Base-by-base conservation (phyloP, 1,284 basidiomycete genomes). In the Mrakiaceae sp. region DNA sequence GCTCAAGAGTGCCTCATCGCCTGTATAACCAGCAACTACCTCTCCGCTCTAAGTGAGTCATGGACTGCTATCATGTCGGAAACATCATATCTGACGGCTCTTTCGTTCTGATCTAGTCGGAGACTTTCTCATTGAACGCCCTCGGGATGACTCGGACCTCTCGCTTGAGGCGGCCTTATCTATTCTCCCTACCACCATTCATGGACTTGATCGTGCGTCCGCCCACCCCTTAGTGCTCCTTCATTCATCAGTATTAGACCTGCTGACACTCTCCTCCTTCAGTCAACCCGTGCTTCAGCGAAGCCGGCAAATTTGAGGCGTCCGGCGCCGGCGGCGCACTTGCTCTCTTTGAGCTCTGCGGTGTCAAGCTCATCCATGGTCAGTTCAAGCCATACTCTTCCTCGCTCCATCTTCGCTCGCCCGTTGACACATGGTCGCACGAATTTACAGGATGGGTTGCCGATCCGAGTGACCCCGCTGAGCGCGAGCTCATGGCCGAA, bases 301-400 rank as follows among this genome's bases (percentile, higher is more conserved):
- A 80, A 7, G 72, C 84, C 4, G 82, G 82, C 2, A 80, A 82
- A 0, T 93, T 92, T 73, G 78, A 82, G 11, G 84, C 86, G 0
- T 81, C 68, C 10, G 67, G 81, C 2, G 81, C 80, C 39, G 80
- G 80, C 0, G 87, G 86, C 7, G 91, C 89, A 73, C 81, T 95
- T 46, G 84, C 87, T 61, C 81, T 95, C 4, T 96, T 96, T 72
- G 79, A 85, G n/a, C 83, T 89, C 60, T 87, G 85, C 0, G 84
- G 84, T 6, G 88, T 95, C 57, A 78, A 82, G 11, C 83, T 95
- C 58, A 84, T 92, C 0, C 91, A 95, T 69, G 92, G 92, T 27
- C 27, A 27, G 27, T 27, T 27, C 27, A 2, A 27, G 27, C 27
- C 27, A 27, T 27, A 27, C 27, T 27, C 27, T 27, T 27, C 27